phyloP scores from a whole-genome alignment of 345 rosid species.

The Diplotaxis tenuifolia region DNA sequence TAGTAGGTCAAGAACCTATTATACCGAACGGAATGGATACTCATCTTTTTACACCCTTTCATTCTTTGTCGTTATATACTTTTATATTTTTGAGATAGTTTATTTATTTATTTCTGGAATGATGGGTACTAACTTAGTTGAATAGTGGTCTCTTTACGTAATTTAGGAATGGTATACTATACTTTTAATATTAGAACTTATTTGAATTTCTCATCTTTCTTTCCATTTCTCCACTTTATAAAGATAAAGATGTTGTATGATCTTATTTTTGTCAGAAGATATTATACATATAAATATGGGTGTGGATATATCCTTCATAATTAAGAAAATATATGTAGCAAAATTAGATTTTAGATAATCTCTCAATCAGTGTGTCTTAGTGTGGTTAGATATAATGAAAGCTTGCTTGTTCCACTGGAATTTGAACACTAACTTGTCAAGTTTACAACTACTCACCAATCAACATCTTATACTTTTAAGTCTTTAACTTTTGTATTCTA shows the following conservation, averaged over 20 bases:
- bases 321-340: constrained; percentile 24
- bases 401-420: constrained; percentile 74
- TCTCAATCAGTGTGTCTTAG: constrained; percentile 18
- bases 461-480: constrained; percentile 30
- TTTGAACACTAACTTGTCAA: constrained; percentile 59
- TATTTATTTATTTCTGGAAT: constrained; percentile 47
- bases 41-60: background rate
- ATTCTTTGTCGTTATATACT: background rate
- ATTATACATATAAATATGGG: constrained; percentile 3
- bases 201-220: background rate
- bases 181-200: constrained; percentile 48
- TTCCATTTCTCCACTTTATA: constrained; percentile 16
- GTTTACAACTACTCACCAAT: constrained; percentile 34
- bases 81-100: background rate
- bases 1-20: background rate
- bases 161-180: constrained; percentile 43
- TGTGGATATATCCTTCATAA: constrained; percentile 9
- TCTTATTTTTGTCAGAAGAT: background rate
- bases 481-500: background rate
- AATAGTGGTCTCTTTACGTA: constrained; percentile 35
- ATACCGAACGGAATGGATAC: background rate
- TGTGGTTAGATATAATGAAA: constrained; percentile 44
- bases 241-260: constrained; percentile 24
- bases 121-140: constrained; percentile 34
- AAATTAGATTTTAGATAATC: constrained; percentile 10